phyloP scores from a whole-genome alignment of 306 rosid genomes.

The Quercus ilex region DNA sequence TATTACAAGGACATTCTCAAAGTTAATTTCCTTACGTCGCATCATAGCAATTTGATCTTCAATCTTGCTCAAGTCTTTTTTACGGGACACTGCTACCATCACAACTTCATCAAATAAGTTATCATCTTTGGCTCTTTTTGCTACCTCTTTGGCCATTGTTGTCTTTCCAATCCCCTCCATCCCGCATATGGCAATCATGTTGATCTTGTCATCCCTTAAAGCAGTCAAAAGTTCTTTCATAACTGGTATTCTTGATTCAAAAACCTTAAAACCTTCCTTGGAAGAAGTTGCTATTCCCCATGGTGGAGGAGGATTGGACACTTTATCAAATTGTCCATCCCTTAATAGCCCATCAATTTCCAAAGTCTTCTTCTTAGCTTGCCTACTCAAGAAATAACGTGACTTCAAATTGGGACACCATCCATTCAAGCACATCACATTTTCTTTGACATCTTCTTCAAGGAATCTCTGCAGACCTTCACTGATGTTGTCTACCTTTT shows the following conservation, averaged over 20 bases:
- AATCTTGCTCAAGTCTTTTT: neutral
- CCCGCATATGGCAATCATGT: too few species aligned
- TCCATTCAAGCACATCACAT: too few species aligned
- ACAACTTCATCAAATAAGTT: neutral
- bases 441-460: too few species aligned
- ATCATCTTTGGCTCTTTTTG: neutral
- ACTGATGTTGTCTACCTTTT: too few species aligned
- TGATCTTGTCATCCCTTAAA: neutral
- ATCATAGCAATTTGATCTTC: neutral
- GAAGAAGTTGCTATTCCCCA: neutral
- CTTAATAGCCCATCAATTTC: too few species aligned
- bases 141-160: neutral
- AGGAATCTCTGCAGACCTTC: too few species aligned
- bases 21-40: neutral
- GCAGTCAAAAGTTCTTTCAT: neutral
- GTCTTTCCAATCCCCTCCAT: too few species aligned
- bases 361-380: too few species aligned
- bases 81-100: neutral
- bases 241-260: neutral
- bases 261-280: neutral
- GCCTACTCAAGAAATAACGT: too few species aligned
- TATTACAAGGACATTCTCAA: neutral
- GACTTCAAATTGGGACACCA: too few species aligned
- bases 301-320: too few species aligned
- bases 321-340: too few species aligned